phyloP scores from a whole-genome alignment of 306 rosid genomes.

The Mimosa pudica region DNA sequence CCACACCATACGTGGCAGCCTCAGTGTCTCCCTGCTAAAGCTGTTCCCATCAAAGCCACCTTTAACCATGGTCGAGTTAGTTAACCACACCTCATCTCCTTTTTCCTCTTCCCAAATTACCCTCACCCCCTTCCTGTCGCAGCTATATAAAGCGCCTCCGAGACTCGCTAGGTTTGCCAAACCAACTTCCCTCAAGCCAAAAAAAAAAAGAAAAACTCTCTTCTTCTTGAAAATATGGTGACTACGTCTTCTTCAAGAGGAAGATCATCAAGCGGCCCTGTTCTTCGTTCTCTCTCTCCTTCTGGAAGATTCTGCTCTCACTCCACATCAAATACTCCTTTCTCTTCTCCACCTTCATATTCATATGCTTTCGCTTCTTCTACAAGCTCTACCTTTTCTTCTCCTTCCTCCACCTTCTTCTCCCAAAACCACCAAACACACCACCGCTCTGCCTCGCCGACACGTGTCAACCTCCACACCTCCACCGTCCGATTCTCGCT shows the following conservation, averaged over 20 bases:
- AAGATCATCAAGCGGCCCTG: constrained; percentile 75
- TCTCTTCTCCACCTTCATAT: constrained; percentile 56
- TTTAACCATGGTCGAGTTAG: constrained; percentile 44
- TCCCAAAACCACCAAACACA: constrained; percentile 38
- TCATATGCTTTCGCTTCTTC: constrained; percentile 69
- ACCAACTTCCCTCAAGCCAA: constrained; percentile 69
- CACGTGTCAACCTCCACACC: constrained; percentile 72
- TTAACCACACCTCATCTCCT: constrained; percentile 37
- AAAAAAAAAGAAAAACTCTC: constrained; percentile 1
- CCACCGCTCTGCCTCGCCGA: constrained; percentile 78
- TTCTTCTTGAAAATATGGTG: constrained; percentile 47
- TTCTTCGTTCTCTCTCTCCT: constrained; percentile 71
- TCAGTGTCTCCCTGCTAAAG: constrained; percentile 7
- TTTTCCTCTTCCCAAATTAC: not conserved
- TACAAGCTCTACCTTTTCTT: constrained; percentile 59
- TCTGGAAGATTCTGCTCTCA: constrained; percentile 67
- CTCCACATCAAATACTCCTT: constrained; percentile 45
- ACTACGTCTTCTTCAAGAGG: constrained; percentile 46
- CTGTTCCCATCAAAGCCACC: constrained; percentile 30
- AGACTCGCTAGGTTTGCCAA: constrained; percentile 96
- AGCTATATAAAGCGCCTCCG: constrained; percentile 67
- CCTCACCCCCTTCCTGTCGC: constrained; percentile 6
- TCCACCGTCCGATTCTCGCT: constrained; percentile 73
- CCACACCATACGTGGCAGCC: constrained; percentile 51
- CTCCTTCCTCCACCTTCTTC: constrained; percentile 55